These are phyloP conservation scores for Linum trigynum DNA, from an alignment of 345 rosid genomes.

Conservation along the genomic window DNA sequence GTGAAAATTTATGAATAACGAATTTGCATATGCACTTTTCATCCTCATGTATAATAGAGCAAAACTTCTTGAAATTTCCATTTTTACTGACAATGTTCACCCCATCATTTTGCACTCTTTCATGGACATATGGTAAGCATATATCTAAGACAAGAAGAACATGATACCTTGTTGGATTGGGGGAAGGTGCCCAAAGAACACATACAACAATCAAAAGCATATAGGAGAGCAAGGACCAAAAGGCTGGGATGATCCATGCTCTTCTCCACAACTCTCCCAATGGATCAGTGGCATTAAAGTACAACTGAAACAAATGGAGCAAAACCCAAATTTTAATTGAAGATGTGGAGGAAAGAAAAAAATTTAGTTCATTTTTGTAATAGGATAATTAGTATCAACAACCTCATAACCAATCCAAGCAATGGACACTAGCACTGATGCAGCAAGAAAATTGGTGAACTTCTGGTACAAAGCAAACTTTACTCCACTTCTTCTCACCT, in stretches of 20 bases:
- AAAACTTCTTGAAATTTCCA: too few species aligned
- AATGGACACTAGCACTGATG: conserved; percentile 38
- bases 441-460: conserved; percentile 43
- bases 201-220: conserved; percentile 37
- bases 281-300: conserved; percentile 43
- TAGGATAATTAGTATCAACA: neutral
- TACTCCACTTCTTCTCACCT: conserved; percentile 33
- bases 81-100: too few species aligned
- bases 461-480: conserved; percentile 42
- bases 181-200: conserved; percentile 40
- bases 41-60: too few species aligned
- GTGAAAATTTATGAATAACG: too few species aligned
- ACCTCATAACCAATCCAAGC: conserved; percentile 52
- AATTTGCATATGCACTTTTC: too few species aligned
- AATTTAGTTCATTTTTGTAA: too few species aligned
- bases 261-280: conserved; percentile 41
- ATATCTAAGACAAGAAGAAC: too few species aligned
- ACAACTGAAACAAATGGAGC: conserved; percentile 20
- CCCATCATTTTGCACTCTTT: too few species aligned
- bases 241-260: conserved; percentile 46
- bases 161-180: conserved; percentile 32
- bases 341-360: neutral
- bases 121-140: too few species aligned
- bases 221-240: conserved; percentile 42
- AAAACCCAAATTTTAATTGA: neutral